phyloP scores from a whole-genome alignment of 225 moss, liverwort and hornwort species.

The Polytrichum formosum region DNA sequence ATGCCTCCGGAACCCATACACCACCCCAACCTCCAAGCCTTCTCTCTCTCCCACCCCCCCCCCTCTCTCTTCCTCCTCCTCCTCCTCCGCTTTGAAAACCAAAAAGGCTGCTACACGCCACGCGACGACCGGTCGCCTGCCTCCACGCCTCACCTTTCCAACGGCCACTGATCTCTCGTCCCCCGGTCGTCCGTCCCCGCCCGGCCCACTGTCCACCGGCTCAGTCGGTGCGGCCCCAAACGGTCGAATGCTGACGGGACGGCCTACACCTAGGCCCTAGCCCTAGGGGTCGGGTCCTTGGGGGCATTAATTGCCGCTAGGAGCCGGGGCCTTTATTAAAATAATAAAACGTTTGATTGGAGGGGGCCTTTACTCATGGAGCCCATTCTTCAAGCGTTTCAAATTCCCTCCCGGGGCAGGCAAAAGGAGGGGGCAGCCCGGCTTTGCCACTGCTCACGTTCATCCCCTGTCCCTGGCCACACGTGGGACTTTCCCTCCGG shows the following conservation, averaged over 20 bases:
- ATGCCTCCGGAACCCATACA: neutral
- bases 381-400: too few relatives aligned
- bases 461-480: too few relatives aligned
- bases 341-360: too few relatives aligned
- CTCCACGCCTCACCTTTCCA: neutral
- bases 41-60: too few relatives aligned
- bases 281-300: neutral
- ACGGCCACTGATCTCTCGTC: fast-evolving
- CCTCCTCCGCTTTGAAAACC: conserved; percentile 24
- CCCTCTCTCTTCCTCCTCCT: neutral
- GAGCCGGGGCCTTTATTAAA: too few relatives aligned
- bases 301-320: neutral
- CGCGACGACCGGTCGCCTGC: conserved; percentile 15
- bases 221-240: conserved; percentile 35
- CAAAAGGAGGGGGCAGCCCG: too few relatives aligned
- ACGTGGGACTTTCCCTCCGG: too few relatives aligned
- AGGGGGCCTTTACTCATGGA: too few relatives aligned
- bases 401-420: too few relatives aligned
- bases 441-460: too few relatives aligned
- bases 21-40: neutral
- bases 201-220: conserved; percentile 18
- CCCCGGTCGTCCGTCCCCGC: neutral
- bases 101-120: too few relatives aligned
- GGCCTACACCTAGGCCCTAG: neutral
- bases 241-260: conserved; percentile 39